Base-by-base conservation (phyloP, 1,284 basidiomycete genomes). In the Sporisorium sorghi region DNA sequence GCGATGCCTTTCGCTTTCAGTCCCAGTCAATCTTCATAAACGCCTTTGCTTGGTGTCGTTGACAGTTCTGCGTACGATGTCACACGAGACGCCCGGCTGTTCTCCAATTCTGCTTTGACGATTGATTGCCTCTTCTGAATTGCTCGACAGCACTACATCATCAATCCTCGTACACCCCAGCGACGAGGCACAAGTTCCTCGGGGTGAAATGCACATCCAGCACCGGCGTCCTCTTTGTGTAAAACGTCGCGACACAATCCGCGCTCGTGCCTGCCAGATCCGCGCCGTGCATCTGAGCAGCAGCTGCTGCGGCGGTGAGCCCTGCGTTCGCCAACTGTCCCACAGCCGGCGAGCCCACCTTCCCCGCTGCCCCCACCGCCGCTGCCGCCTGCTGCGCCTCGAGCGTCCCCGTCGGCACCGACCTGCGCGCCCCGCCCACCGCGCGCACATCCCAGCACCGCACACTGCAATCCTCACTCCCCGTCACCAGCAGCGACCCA, bases 371-470 rank as follows among this genome's bases (percentile, higher is more conserved):
- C 37, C 9, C n/a, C n/a, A 33, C 39, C n/a, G 53, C 67, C 11
- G 56, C 59, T 17, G 48, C 40, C 2, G 52, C 47, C 42, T 73
- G 70, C 23, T 73, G 70, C 3, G 60, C 57, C 37, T 70, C 63
- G 30, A 69, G 44, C n/a, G 53, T 56, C 7, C 64, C 66, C n/a
- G 68, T 61, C 12, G 57, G 43, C 1, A 53, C 35, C 0, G 49
- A 19, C 42, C 55, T 62, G 12, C 67, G 15, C 7, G 55, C 82
- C 50, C 62, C 78, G 15, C 93, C 94, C 1, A 92, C 86, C 37
- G 89, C 86, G 83, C 93, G 92, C 28, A 97, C 91, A 85, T 99
- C 97, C 97, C 97, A 99, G 68, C 93, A 94, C 24, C 94, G 88
- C 12, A 98, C 94, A 1, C 94, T 97, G 88, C 93, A 94, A 84